Conservation (phyloP, 345 rosid species). For the Rhodomyrtus tomentosa region DNA sequence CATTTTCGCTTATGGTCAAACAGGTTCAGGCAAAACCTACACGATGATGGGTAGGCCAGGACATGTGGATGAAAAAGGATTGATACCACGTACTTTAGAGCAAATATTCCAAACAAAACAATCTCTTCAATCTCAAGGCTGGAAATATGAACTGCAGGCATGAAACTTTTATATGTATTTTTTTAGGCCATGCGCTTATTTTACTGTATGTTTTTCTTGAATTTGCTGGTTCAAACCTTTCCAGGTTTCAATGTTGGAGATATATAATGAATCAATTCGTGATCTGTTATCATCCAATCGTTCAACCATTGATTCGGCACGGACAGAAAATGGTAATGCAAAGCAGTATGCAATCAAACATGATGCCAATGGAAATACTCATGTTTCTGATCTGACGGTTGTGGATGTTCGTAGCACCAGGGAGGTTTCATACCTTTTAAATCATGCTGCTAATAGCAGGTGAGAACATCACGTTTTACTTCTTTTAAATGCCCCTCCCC, state of each 20-base stretch:
- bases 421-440: slow-evolving; percentile 64
- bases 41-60: slow-evolving; percentile 99
- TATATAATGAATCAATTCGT: slow-evolving; percentile 84
- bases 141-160: slow-evolving; percentile 97
- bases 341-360: slow-evolving; percentile 62
- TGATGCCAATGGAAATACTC: slow-evolving; percentile 77
- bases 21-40: slow-evolving; percentile 94
- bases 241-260: slow-evolving; percentile 96
- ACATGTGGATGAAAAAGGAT: slow-evolving; percentile 50
- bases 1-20: slow-evolving; percentile 98
- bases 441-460: slow-evolving; percentile 88
- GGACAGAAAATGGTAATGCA: slow-evolving; percentile 40
- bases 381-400: slow-evolving; percentile 63
- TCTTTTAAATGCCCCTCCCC: not conserved
- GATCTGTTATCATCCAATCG: slow-evolving; percentile 56
- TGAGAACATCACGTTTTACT: slow-evolving; percentile 1
- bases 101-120: slow-evolving; percentile 90
- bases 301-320: slow-evolving; percentile 32
- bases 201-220: not conserved
- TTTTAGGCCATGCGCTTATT: not conserved
- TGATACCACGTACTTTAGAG: slow-evolving; percentile 84
- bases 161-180: not conserved
- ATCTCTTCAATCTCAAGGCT: slow-evolving; percentile 77
- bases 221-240: slow-evolving; percentile 1
- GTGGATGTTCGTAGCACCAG: slow-evolving; percentile 61